Evolutionary conservation across 2,329 filamentous ascomycete species (phyloP).

Genomic region (Albifimbria verrucaria): DNA sequence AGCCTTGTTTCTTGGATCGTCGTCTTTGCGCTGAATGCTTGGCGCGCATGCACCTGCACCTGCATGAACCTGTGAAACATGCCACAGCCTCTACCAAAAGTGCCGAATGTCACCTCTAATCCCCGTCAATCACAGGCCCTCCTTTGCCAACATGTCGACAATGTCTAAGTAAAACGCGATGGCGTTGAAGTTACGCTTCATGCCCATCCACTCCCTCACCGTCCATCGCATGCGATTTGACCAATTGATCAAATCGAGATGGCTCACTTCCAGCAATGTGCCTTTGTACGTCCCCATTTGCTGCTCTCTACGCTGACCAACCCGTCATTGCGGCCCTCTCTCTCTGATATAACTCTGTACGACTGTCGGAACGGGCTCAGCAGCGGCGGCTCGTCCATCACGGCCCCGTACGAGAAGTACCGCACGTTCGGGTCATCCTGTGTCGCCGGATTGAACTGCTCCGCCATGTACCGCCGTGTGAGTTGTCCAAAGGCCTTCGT

Average conservation of each 20-base stretch:
- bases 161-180: conserved; percentile 66
- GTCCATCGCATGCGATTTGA: conserved; percentile 57
- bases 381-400: conserved; percentile 46
- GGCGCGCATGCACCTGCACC: not conserved
- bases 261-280: conserved; percentile 58
- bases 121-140: conserved; percentile 37
- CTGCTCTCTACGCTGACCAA: conserved; percentile 64
- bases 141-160: conserved; percentile 68
- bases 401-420: conserved; percentile 63
- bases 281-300: conserved; percentile 63
- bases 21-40: not conserved
- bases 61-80: not conserved
- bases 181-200: conserved; percentile 59
- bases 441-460: conserved; percentile 56
- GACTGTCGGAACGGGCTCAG: conserved; percentile 61
- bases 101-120: not conserved
- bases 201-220: conserved; percentile 49
- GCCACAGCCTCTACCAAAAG: too few relatives aligned
- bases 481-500: conserved; percentile 61
- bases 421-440: conserved; percentile 49
- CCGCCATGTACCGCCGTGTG: conserved; percentile 54
- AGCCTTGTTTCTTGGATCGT: too few relatives aligned
- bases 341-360: conserved; percentile 43
- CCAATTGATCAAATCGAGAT: conserved; percentile 67
- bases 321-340: conserved; percentile 62